Evolutionary conservation across 805 yeast genomes (phyloP).

Genomic region (Brettanomyces naardenensis): DNA sequence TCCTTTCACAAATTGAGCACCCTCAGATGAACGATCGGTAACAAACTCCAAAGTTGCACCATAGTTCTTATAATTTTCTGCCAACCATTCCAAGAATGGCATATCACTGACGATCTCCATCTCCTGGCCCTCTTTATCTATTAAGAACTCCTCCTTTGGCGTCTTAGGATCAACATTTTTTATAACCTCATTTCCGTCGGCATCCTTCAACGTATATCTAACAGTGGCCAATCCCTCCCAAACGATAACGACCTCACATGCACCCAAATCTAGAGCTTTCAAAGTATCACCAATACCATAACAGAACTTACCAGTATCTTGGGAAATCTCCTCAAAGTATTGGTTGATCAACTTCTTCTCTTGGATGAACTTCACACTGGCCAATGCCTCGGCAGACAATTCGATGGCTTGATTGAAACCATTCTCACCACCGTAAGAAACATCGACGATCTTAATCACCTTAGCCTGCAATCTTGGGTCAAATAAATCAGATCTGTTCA

Average conservation of each 20-base stretch:
- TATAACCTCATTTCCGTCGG: constrained; percentile 70
- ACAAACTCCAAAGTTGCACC: constrained; percentile 97
- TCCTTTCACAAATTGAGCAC: constrained; percentile 96
- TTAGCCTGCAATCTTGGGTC: constrained; percentile 84
- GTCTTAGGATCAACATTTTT: constrained; percentile 67
- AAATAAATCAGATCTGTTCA: constrained; percentile 86
- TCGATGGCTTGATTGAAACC: constrained; percentile 99
- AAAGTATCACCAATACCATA: constrained; percentile 95
- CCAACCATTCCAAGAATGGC: constrained; percentile 92
- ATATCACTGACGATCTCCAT: constrained; percentile 84
- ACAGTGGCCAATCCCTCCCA: constrained; percentile 83
- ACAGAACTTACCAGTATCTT: constrained; percentile 95
- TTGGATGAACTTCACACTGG: constrained; percentile 96
- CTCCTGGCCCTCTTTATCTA: constrained; percentile 83
- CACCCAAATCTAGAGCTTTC: constrained; percentile 94
- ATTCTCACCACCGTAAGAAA: constrained; percentile 98
- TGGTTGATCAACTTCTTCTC: constrained; percentile 90
- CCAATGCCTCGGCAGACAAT: constrained; percentile 90
- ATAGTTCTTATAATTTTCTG: constrained; percentile 87
- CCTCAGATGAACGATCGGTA: constrained; percentile 94
- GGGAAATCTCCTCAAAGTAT: constrained; percentile 96
- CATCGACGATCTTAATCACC: constrained; percentile 88
- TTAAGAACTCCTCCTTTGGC: constrained; percentile 64
- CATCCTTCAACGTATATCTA: constrained; percentile 77
- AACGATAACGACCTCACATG: constrained; percentile 88